Conservation (phyloP, 2,329 filamentous ascomycete species). For the Dactylellina cionopaga region DNA sequence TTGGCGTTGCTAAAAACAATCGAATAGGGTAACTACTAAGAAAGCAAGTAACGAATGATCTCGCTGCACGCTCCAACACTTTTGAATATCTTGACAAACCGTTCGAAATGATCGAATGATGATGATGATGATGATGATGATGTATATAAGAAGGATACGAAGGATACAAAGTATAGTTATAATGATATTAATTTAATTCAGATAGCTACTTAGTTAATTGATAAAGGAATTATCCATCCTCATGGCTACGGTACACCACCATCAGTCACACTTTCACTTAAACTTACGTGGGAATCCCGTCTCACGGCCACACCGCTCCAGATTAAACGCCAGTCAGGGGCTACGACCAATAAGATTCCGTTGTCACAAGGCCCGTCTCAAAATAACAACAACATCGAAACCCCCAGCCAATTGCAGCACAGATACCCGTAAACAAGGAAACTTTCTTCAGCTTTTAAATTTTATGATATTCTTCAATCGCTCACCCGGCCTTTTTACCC, state of each 20-base stretch:
- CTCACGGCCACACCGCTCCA: slow-evolving; percentile 24
- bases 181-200: no score
- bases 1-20: slow-evolving; percentile 33
- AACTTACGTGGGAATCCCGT: slow-evolving; percentile 28
- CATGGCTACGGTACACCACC: neutral
- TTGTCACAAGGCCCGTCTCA: slow-evolving; percentile 14
- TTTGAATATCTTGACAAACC: no score
- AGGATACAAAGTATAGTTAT: no score
- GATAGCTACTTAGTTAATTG: no score
- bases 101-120: neutral
- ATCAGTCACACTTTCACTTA: neutral
- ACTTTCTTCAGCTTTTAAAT: no score
- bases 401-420: slow-evolving; percentile 20
- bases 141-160: neutral
- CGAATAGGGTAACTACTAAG: slow-evolving; percentile 8
- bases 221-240: slow-evolving; percentile 18
- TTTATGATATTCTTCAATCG: no score
- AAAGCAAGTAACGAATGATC: slow-evolving; percentile 7
- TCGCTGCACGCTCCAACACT: no score
- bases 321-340: slow-evolving; percentile 52
- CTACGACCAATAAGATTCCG: slow-evolving; percentile 27
- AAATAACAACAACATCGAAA: slow-evolving; percentile 50
- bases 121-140: neutral
- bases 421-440: no score
- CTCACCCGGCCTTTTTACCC: no score